A percentile compares a stretch with the other conserved stretches of the same genome.
Conservation (phyloP, 2,329 filamentous ascomycete genomes). For the Diaporthe australafricana region DNA sequence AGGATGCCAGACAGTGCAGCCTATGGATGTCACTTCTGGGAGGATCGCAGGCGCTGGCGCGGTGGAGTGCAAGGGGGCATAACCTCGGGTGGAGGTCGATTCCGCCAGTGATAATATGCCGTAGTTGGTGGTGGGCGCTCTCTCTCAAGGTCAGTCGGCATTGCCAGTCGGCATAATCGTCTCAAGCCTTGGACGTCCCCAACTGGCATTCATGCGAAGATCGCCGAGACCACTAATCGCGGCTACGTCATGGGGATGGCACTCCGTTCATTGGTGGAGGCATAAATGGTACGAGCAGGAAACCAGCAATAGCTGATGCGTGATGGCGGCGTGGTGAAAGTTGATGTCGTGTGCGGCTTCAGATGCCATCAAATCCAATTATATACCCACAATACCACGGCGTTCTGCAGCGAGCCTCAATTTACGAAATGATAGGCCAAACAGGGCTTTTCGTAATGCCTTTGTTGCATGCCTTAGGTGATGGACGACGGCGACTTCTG, state of each 20-base stretch:
- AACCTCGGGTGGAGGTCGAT: constrained; percentile 4
- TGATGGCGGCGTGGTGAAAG: background rate
- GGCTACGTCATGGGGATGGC: constrained; percentile 4
- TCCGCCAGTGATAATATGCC: background rate
- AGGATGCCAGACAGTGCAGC: background rate
- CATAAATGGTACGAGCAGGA: too few species aligned
- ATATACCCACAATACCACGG: too few species aligned
- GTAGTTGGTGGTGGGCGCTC: background rate
- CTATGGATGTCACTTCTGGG: background rate
- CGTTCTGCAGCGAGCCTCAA: too few species aligned
- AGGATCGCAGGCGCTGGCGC: background rate
- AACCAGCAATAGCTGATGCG: background rate
- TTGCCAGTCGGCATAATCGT: constrained; percentile 19
- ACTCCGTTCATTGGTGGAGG: background rate
- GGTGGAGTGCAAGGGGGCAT: background rate
- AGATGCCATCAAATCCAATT: background rate
- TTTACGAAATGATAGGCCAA: too few species aligned
- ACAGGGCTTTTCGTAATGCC: too few species aligned
- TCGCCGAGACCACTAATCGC: background rate
- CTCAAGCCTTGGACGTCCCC: background rate
- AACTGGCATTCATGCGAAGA: constrained; percentile 9
- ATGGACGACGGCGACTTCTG: too few species aligned
- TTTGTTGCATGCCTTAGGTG: background rate
- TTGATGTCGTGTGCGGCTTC: background rate
- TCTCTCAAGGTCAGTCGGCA: background rate